Evolutionary conservation across 768 basidiomycete species (phyloP).

Genomic region (Suillus bovinus): DNA sequence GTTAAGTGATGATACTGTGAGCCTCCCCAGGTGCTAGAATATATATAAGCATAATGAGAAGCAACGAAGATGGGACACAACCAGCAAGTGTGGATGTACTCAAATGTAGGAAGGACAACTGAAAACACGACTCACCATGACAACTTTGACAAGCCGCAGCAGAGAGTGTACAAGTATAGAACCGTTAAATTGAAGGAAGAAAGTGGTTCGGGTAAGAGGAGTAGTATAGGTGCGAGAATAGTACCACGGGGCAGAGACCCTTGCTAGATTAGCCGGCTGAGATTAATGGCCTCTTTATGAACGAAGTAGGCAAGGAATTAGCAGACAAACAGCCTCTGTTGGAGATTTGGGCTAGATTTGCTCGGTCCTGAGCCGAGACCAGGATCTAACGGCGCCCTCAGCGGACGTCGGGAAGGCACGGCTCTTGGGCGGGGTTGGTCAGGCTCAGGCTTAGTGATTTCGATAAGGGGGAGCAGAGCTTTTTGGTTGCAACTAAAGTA

Average conservation of each 20-base stretch:
- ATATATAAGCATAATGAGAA: conserved; percentile 15
- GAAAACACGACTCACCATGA: conserved; percentile 30
- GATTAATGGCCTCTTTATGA: conserved; percentile 25
- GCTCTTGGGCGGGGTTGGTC: conserved; percentile 4
- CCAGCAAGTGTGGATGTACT: conserved; percentile 6
- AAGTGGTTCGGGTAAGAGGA: conserved; percentile 11
- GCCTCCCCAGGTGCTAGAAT: conserved; percentile 21
- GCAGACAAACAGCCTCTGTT: conserved; percentile 6
- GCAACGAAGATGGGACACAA: background rate
- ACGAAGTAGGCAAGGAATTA: conserved; percentile 16
- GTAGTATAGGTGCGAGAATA: conserved; percentile 11
- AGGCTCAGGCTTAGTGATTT: conserved; percentile 3
- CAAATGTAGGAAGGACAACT: conserved; percentile 5
- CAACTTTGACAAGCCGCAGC: conserved; percentile 20
- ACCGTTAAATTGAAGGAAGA: conserved; percentile 1
- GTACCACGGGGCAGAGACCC: conserved; percentile 12
- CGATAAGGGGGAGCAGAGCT: conserved; percentile 6
- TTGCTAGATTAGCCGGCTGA: conserved; percentile 18
- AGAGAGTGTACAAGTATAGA: conserved; percentile 10
- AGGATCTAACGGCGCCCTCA: conserved; percentile 4
- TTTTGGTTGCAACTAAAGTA: conserved; percentile 5
- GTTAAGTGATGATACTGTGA: conserved; percentile 25
- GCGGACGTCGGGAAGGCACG: conserved; percentile 8
- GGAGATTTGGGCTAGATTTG: conserved; percentile 23
- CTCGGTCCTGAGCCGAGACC: conserved; percentile 2